Base-by-base conservation (phyloP, 805 yeast species). In the Jamesozyma spencerorum region DNA sequence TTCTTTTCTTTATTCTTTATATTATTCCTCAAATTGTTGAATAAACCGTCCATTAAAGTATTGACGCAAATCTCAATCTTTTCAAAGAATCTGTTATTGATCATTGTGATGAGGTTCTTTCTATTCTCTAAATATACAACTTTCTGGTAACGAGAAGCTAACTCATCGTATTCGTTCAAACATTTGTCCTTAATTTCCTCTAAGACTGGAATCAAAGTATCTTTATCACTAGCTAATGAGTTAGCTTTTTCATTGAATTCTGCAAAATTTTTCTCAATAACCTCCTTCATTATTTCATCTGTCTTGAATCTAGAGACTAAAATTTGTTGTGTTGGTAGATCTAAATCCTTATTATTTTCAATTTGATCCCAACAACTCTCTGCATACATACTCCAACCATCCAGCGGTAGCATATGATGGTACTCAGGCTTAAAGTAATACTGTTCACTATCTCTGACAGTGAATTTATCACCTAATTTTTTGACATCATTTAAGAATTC, bases 301-400 rank as follows among this genome's bases (percentile, higher is more conserved):
- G 97, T 90, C 55, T 95, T 79, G 64, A 86, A 90, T 52, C 92
- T 76, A 6, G 98, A 95, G 18, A 92, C 97, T 44, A 92, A 69
- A 26, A 85, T 84, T 60, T 92, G 98, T 57, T 92, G 98, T 2
- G 97, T 88, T 20, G 98, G 98, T 48, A 92, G 70, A 63, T 92
- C 98, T 47, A 92, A 73, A 58, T 92, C 98, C 62, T 86, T 88
- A 64, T 92, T 92, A 46, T 73, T 71, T 59, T 86, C 95, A 53
- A 92, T 92, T 62, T 86, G 95, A 38, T 84, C 80, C 98, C 98
- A 92, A 49, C 95, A 80, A 55, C 80, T 83, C 40, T 78, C 81
- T 1, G 96, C 87, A 53, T 92, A 92, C 59, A 87, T 63, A 3
- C 90, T 74, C 97, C 98, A 92, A 18, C 97, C 97, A 63, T 92